Conservation (phyloP, 1,284 basidiomycete species). For the Puccinia polysora region DNA sequence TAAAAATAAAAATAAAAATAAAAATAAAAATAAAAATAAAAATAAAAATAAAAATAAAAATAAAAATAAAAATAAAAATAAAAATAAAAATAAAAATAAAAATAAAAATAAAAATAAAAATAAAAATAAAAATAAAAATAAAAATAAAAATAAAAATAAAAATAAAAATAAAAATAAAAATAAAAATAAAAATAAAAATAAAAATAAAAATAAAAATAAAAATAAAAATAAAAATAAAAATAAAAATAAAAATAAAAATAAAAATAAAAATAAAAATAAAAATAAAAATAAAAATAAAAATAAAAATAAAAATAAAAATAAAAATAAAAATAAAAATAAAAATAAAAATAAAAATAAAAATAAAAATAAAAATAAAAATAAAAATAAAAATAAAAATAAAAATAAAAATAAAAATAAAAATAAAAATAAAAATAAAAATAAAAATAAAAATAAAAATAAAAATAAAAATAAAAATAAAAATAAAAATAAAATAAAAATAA, state of each 20-base stretch:
- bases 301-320: not conserved
- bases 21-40: not conserved
- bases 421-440: not conserved
- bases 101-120: not conserved
- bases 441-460: slow-evolving; percentile 5
- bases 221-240: too few relatives aligned
- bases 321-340: slow-evolving; percentile 9
- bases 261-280: not conserved
- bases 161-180: not conserved
- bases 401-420: not conserved
- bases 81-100: not conserved
- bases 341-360: slow-evolving; percentile 5
- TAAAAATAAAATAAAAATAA: not conserved
- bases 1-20: not conserved
- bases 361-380: not conserved
- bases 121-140: not conserved
- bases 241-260: too few relatives aligned
- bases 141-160: not conserved
- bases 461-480: not conserved
- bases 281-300: not conserved
- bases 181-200: too few relatives aligned
- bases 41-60: not conserved
- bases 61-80: not conserved
- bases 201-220: too few relatives aligned
- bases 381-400: not conserved